phyloP scores from a whole-genome alignment of 345 rosid genomes.

The Conringia planisiliqua region DNA sequence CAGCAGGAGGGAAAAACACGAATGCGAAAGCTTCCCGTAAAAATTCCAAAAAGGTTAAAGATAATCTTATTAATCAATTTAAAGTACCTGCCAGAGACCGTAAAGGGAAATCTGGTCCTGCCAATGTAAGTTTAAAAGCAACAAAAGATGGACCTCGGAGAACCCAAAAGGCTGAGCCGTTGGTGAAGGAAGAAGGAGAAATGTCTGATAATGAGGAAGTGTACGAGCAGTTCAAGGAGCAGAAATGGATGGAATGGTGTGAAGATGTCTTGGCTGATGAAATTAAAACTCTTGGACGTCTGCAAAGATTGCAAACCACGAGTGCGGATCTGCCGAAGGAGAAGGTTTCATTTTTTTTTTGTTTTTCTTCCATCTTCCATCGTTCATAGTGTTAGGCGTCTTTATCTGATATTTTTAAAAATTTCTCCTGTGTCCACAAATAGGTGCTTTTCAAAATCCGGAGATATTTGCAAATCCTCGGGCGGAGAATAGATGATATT shows the following conservation, averaged over 20 bases:
- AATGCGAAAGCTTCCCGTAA: conserved; percentile 67
- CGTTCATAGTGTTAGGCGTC: neutral
- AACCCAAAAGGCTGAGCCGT: conserved; percentile 60
- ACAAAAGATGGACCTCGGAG: conserved; percentile 56
- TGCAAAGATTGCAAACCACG: conserved; percentile 81
- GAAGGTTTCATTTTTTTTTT: conserved; percentile 40
- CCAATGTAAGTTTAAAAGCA: conserved; percentile 36
- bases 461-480: conserved; percentile 87
- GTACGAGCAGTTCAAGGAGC: conserved; percentile 95
- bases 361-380: neutral
- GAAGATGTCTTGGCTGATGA: conserved; percentile 85
- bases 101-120: conserved; percentile 52
- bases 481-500: conserved; percentile 76
- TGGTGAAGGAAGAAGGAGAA: conserved; percentile 97
- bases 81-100: conserved; percentile 48
- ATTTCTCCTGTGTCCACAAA: neutral
- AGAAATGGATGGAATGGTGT: conserved; percentile 99
- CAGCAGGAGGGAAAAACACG: conserved; percentile 68
- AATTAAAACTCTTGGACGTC: conserved; percentile 76
- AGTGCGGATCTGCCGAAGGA: conserved; percentile 99
- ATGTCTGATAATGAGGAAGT: conserved; percentile 97
- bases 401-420: neutral
- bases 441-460: conserved; percentile 96
- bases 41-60: conserved; percentile 62
- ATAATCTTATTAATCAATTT: conserved; percentile 44